Evolutionary conservation across 805 yeast species (phyloP).

Genomic region (Candida rishiriensis): DNA sequence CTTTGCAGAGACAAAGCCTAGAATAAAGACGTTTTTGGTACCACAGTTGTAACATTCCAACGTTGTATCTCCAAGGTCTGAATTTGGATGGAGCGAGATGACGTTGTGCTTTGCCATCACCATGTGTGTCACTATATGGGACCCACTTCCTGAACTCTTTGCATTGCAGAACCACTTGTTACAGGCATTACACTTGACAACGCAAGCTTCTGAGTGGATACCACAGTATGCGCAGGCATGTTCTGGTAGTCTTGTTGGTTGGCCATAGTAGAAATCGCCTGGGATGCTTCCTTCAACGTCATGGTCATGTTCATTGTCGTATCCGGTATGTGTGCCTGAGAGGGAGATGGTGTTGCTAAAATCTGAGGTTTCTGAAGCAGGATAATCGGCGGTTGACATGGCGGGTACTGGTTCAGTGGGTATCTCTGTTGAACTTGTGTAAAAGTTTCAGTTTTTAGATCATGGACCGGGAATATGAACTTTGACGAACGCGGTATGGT

Average conservation of each 20-base stretch:
- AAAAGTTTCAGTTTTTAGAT: too few species aligned
- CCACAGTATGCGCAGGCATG: slow-evolving; percentile 69
- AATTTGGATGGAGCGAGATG: slow-evolving; percentile 71
- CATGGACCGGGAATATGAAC: too few species aligned
- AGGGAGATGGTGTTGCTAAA: too few species aligned
- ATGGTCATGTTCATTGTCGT: too few species aligned
- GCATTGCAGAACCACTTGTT: slow-evolving; percentile 89
- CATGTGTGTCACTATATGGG: slow-evolving; percentile 83
- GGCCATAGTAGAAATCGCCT: too few species aligned
- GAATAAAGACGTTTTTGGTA: slow-evolving; percentile 65
- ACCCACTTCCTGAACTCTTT: slow-evolving; percentile 46
- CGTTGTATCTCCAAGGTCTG: slow-evolving; percentile 81
- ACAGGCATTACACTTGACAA: slow-evolving; percentile 74
- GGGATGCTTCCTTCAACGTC: too few species aligned
- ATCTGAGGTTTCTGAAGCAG: too few species aligned
- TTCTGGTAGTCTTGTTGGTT: slow-evolving; percentile 18
- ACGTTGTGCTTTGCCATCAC: slow-evolving; percentile 73
- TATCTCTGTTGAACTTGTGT: too few species aligned
- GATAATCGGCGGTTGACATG: too few species aligned
- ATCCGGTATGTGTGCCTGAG: too few species aligned
- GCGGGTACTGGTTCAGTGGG: too few species aligned
- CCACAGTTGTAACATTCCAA: slow-evolving; percentile 93
- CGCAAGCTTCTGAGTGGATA: slow-evolving; percentile 54
- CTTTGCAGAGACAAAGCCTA: slow-evolving; percentile 87
- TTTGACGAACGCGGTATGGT: too few species aligned